Percentiles rank a stretch among this genome's conserved stretches.
Conservation (phyloP, 1,284 basidiomycete genomes). For the Ganoderma sinense region DNA sequence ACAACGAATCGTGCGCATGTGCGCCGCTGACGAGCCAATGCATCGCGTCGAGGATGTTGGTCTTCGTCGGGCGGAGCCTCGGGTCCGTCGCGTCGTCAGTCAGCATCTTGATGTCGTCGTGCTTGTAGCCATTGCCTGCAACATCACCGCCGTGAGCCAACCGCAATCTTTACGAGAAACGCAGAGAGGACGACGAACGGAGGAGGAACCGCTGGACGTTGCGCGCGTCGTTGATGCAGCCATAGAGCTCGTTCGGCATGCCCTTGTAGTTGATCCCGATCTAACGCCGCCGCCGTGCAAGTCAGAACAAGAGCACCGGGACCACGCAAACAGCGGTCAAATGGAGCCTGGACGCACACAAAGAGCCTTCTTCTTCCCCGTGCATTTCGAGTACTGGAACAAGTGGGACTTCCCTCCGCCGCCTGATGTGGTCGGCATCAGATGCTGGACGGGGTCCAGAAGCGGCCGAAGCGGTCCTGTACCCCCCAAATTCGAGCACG, state of each 20-base stretch:
- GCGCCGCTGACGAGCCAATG: constrained; percentile 87
- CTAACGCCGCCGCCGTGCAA: constrained; percentile 38
- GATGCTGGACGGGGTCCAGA: constrained; percentile 15
- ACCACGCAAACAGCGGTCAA: neutral
- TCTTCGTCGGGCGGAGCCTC: constrained; percentile 72
- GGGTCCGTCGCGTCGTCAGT: constrained; percentile 75
- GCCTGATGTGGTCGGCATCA: constrained; percentile 6
- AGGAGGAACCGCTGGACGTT: constrained; percentile 77
- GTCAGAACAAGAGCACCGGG: neutral
- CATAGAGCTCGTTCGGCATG: constrained; percentile 65
- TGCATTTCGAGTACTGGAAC: constrained; percentile 70
- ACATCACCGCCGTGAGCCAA: neutral
- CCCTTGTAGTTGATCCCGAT: constrained; percentile 86
- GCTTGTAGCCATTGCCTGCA: constrained; percentile 55
- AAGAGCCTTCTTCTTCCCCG: constrained; percentile 74
- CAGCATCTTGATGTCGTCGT: constrained; percentile 80
- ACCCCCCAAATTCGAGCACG: neutral
- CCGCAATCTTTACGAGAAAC: neutral
- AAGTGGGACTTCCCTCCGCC: constrained; percentile 12
- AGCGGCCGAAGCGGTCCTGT: constrained; percentile 19
- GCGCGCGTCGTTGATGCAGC: constrained; percentile 87
- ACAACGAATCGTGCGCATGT: constrained; percentile 80
- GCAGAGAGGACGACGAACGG: constrained; percentile 49
- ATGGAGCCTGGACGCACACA: constrained; percentile 55
- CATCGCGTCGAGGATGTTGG: constrained; percentile 88